Conservation (phyloP, 2,329 filamentous ascomycete genomes). For the Cordyceps militaris region DNA sequence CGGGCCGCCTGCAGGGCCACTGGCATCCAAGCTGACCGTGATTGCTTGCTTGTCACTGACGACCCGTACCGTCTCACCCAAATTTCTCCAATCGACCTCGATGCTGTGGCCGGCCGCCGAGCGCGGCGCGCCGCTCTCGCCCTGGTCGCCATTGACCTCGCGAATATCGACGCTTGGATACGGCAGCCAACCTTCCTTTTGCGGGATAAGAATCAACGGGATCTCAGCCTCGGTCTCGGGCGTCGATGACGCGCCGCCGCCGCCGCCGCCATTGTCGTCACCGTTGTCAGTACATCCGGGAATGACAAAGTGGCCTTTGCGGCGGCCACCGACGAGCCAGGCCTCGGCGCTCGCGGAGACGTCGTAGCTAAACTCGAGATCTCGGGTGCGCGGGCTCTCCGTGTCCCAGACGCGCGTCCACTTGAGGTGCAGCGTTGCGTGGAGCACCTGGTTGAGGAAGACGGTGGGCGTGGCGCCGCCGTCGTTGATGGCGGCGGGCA, state of each 20-base stretch:
- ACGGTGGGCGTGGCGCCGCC: constrained; percentile 36
- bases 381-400: constrained; percentile 30
- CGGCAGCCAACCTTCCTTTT: constrained; percentile 69
- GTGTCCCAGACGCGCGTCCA: constrained; percentile 60
- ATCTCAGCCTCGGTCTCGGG: constrained; percentile 51
- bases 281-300: constrained; percentile 24
- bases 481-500: constrained; percentile 24
- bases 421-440: constrained; percentile 53
- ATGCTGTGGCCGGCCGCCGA: constrained; percentile 36
- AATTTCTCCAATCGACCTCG: constrained; percentile 74
- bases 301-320: constrained; percentile 70
- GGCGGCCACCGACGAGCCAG: constrained; percentile 80
- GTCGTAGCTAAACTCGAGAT: constrained; percentile 76
- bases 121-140: constrained; percentile 16
- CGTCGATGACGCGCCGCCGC: constrained; percentile 21
- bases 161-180: constrained; percentile 75
- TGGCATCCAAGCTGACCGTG: constrained; percentile 65
- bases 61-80: constrained; percentile 70
- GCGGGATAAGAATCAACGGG: constrained; percentile 69
- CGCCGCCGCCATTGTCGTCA: constrained; percentile 13
- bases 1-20: constrained; percentile 57
- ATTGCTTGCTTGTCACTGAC: constrained; percentile 63
- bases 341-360: constrained; percentile 64
- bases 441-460: constrained; percentile 57
- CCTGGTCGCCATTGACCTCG: constrained; percentile 34